Evolutionary conservation across 257 asterid genomes (phyloP).

Genomic region (Solanum arcanum): DNA sequence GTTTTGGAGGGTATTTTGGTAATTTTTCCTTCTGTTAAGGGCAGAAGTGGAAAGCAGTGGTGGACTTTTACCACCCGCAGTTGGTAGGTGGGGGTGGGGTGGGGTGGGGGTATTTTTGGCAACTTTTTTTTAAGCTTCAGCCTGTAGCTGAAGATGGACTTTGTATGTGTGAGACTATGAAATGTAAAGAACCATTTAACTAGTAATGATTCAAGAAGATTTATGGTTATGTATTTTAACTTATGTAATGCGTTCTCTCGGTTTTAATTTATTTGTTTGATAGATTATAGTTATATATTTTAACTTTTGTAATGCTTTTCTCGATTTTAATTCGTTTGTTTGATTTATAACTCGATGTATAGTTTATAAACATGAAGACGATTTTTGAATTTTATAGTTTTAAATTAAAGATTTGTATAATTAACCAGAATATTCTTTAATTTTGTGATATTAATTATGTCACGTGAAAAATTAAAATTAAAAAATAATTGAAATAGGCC

Average conservation of each 20-base stretch:
- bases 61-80: constrained; percentile 40
- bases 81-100: neutral
- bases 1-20: neutral
- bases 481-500: neutral
- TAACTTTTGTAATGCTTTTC: neutral
- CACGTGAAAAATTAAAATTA: too few relatives aligned
- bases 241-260: neutral
- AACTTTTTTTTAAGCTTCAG: neutral
- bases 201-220: constrained; percentile 16
- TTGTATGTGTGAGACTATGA: constrained; percentile 4
- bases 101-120: neutral
- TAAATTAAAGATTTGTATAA: too few relatives aligned
- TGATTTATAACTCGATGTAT: neutral
- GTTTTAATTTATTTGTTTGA: neutral
- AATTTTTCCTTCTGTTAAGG: neutral
- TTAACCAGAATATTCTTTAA: rapidly evolving
- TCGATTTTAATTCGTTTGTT: too few relatives aligned
- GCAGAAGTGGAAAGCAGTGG: constrained; percentile 21
- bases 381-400: rapidly evolving
- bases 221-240: constrained; percentile 1
- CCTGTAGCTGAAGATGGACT: neutral
- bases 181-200: constrained; percentile 18
- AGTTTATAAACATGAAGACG: too few relatives aligned
- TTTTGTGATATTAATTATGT: too few relatives aligned
- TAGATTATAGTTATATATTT: too few relatives aligned